Evolutionary conservation across 2,329 filamentous ascomycete genomes (phyloP), one percentile per base, ranked within the genome.

Genomic region (Fusarium foetens): DNA sequence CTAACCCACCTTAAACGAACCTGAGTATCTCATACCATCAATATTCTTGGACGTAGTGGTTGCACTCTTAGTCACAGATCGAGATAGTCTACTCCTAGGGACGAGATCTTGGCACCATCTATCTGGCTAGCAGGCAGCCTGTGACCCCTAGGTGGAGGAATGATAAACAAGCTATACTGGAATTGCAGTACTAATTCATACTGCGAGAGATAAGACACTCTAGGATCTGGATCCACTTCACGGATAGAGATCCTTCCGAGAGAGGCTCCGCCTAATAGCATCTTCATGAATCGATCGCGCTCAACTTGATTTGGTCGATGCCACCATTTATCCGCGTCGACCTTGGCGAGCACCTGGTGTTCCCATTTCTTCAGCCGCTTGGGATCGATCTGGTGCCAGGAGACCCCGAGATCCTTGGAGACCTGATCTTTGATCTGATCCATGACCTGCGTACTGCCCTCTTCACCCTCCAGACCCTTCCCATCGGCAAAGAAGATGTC

Each of bases 341-440:
- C 29, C 21, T 70, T 66, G 3, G 55, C 35, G 10, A 73, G 64
- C 2, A 65, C 58, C 16, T 63, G 57, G 21, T 71, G 19, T 10
- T 62, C 63, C 67, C 70, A 72, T n/a, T 66, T 48, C 38, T 49
- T 45, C 1, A 65, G 43, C 1, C 45, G n/a, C 19, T 66, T 59
- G 2, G 31, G 12, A 6, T 71, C 53, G 5, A 75, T 74, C 25
- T 75, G 64, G 38, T 73, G 72, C 36, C 31, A 75, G 0, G 74
- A 70, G 0, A 72, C n/a, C 5, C 61, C 49, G 1, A 75, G 4
- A 6, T 76, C 65, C 43, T 76, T 76, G 0, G 67, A 75, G 1
- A 76, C 51, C 16, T 76, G 67, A 27, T 75, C 72, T 21, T 68
- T 57, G 10, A 75, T 31, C 21, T 61, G 48, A n/a, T 65, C 8